These are phyloP conservation scores for Globisporangium paroecandrum DNA, from an alignment of 352 stramenopile species.

Conservation along the genomic window DNA sequence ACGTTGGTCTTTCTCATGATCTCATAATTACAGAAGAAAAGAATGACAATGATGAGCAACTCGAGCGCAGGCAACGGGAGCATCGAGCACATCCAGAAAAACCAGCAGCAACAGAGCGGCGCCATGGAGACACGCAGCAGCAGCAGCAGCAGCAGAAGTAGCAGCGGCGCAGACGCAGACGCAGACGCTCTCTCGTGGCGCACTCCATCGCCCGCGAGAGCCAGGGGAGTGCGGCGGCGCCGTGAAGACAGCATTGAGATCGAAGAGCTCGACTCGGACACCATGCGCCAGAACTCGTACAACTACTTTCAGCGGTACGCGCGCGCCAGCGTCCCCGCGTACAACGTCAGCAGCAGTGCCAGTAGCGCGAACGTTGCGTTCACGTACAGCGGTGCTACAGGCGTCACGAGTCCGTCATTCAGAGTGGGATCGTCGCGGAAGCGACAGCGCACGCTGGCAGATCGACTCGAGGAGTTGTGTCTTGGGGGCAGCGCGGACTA, in stretches of 20 bases:
- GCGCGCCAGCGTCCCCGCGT: slow-evolving; percentile 12
- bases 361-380: slow-evolving; percentile 4
- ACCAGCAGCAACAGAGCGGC: not conserved
- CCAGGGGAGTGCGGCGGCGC: slow-evolving; percentile 41
- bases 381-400: slow-evolving; percentile 12
- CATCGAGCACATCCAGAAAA: not conserved
- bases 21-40: not conserved
- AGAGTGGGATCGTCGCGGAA: slow-evolving; percentile 31
- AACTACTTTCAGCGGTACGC: slow-evolving; percentile 61
- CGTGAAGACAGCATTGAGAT: slow-evolving; percentile 51
- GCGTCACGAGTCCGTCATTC: slow-evolving; percentile 13
- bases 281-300: slow-evolving; percentile 68
- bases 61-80: not conserved
- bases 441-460: slow-evolving; percentile 57
- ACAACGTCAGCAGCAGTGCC: slow-evolving; percentile 6
- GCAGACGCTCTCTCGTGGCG: not conserved
- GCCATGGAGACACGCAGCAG: not conserved
- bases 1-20: too few species aligned
- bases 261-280: slow-evolving; percentile 61
- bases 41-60: slow-evolving; percentile 9
- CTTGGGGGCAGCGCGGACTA: slow-evolving; percentile 20
- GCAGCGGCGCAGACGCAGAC: too few species aligned
- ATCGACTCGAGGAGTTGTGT: slow-evolving; percentile 56
- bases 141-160: not conserved
- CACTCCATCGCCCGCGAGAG: not conserved